A percentile compares a stretch with the other conserved stretches of the same genome.
Conservation (phyloP, 176 grass and related monocot genomes). For the Oryza rufipogon region DNA sequence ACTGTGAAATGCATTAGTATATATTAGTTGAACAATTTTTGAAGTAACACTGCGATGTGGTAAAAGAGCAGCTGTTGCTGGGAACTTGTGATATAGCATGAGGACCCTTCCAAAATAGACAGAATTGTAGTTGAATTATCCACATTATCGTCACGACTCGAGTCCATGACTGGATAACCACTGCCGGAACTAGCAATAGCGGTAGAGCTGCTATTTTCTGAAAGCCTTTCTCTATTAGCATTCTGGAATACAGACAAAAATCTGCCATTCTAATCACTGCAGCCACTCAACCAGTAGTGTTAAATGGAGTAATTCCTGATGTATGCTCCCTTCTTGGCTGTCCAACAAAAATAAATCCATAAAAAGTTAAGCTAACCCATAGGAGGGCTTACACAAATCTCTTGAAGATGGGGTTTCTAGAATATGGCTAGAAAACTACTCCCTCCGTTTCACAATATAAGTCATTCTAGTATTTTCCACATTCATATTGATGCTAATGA, state of each 20-base stretch:
- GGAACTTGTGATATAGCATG: neutral
- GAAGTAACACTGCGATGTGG: neutral
- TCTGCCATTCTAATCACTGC: neutral
- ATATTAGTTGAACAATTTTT: conserved; percentile 8
- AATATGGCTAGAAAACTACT: neutral
- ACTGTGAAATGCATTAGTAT: neutral
- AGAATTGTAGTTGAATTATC: neutral
- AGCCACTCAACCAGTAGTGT: neutral
- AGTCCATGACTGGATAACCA: too few relatives aligned
- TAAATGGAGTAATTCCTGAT: neutral
- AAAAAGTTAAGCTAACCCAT: neutral
- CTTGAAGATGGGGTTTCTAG: neutral
- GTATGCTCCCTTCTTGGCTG: neutral
- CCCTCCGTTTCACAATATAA: too few relatives aligned
- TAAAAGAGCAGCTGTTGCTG: neutral
- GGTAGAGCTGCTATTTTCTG: neutral
- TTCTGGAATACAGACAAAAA: neutral
- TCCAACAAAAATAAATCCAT: neutral
- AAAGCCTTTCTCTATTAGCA: neutral
- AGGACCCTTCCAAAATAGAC: neutral
- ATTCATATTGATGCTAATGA: too few relatives aligned
- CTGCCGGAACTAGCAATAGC: neutral
- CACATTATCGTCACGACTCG: neutral
- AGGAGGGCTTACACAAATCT: neutral
- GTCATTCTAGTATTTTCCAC: too few relatives aligned